Base-by-base conservation (phyloP, 768 basidiomycete species). In the Suillus clintonianus region DNA sequence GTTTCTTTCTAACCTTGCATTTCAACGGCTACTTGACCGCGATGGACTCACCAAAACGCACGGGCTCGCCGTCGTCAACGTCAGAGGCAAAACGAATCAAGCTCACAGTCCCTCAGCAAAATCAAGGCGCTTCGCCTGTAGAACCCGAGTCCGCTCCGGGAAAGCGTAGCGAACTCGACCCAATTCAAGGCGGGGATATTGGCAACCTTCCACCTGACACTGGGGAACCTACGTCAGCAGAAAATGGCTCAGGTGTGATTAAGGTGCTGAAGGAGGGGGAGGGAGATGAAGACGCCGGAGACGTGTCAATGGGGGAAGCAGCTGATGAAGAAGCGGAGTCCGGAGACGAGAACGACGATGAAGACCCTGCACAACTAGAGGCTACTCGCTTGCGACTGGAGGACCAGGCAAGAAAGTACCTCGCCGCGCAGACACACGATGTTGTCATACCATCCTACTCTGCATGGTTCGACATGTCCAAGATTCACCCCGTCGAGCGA, bases 391-490 rank as follows among this genome's bases (percentile, higher is more conserved):
- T 85, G 62, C 86, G 87, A 39, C 87, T 91, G 58, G 94, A 94
- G 71, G 92, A 91, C 71, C 94, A 91, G 74, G 95, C 90, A 59
- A 89, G 89, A 61, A 94, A 96, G 71, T 99, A 99, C 74, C 91
- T 99, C 50, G 95, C 96, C 0, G 92, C 94, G 0, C 97, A 99
- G 77, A 97, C 95, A 1, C 97, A 99, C 79, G 94, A 97, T 69
- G 88, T 99, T 73, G 88, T 99, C 72, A 92, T 99, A 58, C 97
- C 97, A 9, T 97, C 95, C 30, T 99, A 99, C 75, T 90, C 95
- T 9, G 92, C 95, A 19, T 99, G 97, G 97, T 99, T 99, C 80
- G 91, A 94, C 77, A 94, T 99, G 88, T 86, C 91, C 62, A 89
- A 91, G 74, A 91, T 99, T 62, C 93, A 97, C 71, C 86, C 92